Conservation (phyloP, 2,329 filamentous ascomycete species). For the Penicillium griseofulvum region DNA sequence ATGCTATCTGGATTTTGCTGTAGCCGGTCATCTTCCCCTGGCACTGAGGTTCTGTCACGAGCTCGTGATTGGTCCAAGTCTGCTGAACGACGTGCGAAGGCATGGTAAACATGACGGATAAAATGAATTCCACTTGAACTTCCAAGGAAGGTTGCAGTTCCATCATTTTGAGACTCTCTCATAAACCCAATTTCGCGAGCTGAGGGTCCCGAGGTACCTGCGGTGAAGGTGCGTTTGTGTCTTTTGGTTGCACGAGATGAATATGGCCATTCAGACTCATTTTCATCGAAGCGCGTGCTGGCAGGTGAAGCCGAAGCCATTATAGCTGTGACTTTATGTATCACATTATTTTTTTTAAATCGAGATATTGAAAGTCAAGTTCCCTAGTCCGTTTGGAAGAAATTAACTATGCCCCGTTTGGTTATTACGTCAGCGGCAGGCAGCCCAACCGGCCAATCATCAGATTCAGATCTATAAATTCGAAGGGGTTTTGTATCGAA, state of each 20-base stretch:
- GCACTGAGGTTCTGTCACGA: constrained; percentile 47
- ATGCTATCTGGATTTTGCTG: constrained; percentile 27
- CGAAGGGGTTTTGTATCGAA: neutral
- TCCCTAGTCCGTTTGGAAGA: neutral
- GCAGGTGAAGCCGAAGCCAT: constrained; percentile 19
- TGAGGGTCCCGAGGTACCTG: constrained; percentile 18
- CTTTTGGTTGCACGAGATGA: constrained; percentile 25
- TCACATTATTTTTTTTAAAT: constrained; percentile 3
- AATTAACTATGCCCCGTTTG: neutral
- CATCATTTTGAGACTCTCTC: constrained; percentile 49
- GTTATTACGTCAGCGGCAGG: constrained; percentile 1
- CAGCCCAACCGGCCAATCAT: neutral
- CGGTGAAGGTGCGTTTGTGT: constrained; percentile 24
- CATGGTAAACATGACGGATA: constrained; percentile 54
- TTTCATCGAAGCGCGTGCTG: constrained; percentile 13
- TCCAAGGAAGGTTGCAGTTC: constrained; percentile 55
- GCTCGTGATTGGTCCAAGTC: constrained; percentile 29
- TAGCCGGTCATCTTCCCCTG: constrained; percentile 56
- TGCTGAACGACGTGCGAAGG: constrained; percentile 42
- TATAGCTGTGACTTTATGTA: neutral
- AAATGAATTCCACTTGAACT: constrained; percentile 61
- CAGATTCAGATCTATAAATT: neutral
- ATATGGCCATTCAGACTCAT: constrained; percentile 19
- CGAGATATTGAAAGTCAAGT: neutral
- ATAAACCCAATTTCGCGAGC: constrained; percentile 51